phyloP scores from a whole-genome alignment of 257 asterid genomes.

The Forsythia suspensa region DNA sequence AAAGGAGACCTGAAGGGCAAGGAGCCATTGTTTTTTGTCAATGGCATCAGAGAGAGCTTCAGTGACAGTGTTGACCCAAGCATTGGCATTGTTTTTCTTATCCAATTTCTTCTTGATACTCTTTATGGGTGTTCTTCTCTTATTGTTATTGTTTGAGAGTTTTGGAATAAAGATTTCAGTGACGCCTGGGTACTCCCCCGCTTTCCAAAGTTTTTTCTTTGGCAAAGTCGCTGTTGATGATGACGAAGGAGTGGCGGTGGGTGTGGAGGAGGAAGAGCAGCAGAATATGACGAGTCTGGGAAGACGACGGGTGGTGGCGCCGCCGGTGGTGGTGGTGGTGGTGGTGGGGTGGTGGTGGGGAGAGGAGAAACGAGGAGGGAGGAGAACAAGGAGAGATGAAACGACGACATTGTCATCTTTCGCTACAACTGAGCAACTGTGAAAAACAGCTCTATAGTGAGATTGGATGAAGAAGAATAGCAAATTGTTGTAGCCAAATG shows the following conservation, averaged over 20 bases:
- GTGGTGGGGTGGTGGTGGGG: slow-evolving; percentile 17
- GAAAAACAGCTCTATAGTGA: neutral
- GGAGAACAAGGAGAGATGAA: slow-evolving; percentile 50
- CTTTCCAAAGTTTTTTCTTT: slow-evolving; percentile 68
- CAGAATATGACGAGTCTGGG: slow-evolving; percentile 20
- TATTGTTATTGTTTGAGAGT: slow-evolving; percentile 25
- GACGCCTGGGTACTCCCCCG: slow-evolving; percentile 67
- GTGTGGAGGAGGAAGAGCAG: slow-evolving; percentile 31
- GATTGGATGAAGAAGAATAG: neutral
- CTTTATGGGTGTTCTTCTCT: slow-evolving; percentile 54
- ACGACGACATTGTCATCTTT: slow-evolving; percentile 27
- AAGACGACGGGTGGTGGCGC: slow-evolving; percentile 27
- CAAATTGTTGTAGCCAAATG: neutral
- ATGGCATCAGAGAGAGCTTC: slow-evolving; percentile 74
- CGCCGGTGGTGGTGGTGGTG: slow-evolving; percentile 5
- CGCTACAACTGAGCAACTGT: neutral
- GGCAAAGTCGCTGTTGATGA: slow-evolving; percentile 20
- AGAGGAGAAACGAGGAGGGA: slow-evolving; percentile 44
- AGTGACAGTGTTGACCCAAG: slow-evolving; percentile 80
- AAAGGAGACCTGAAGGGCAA: slow-evolving; percentile 63
- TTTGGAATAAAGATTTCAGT: slow-evolving; percentile 36
- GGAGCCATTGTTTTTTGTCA: slow-evolving; percentile 65
- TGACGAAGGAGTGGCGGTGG: slow-evolving; percentile 18
- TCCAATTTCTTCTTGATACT: slow-evolving; percentile 73
- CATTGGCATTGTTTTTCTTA: slow-evolving; percentile 47